phyloP scores from a whole-genome alignment of 1,284 basidiomycete genomes.

The Xerocomus nothofagi region DNA sequence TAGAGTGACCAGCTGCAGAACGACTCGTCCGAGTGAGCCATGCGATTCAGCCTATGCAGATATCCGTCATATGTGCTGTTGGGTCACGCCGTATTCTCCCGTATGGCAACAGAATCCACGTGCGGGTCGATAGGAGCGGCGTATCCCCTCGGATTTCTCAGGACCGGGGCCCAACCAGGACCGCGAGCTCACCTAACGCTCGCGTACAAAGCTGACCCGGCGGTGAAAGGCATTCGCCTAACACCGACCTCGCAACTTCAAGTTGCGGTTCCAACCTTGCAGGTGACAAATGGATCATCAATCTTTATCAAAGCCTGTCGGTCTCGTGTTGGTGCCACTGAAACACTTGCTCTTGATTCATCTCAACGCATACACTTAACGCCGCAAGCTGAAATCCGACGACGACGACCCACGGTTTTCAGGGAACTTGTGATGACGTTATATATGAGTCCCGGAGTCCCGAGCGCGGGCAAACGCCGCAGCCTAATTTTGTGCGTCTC shows the following conservation, averaged over 20 bases:
- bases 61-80: neutral
- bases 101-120: neutral
- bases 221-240: neutral
- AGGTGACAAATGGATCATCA: neutral
- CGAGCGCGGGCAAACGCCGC: too few relatives aligned
- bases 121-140: neutral
- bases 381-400: slow-evolving; percentile 6
- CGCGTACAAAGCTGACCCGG: slow-evolving; percentile 2
- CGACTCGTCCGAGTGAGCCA: neutral
- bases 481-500: too few relatives aligned
- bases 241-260: too few relatives aligned
- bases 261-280: neutral
- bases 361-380: slow-evolving; percentile 1
- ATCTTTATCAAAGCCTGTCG: neutral
- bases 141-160: slow-evolving; percentile 30
- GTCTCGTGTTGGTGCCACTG: slow-evolving; percentile 4
- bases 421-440: slow-evolving; percentile 1
- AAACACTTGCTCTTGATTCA: slow-evolving; percentile 4
- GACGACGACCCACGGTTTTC: slow-evolving; percentile 5
- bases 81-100: neutral
- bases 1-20: neutral
- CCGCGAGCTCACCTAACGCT: neutral
- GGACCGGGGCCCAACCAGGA: neutral
- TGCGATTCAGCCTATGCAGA: neutral
- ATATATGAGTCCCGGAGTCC: neutral